These are phyloP conservation scores for Primulina huaijiensis DNA, from an alignment of 257 asterid genomes.

Conservation along the genomic window DNA sequence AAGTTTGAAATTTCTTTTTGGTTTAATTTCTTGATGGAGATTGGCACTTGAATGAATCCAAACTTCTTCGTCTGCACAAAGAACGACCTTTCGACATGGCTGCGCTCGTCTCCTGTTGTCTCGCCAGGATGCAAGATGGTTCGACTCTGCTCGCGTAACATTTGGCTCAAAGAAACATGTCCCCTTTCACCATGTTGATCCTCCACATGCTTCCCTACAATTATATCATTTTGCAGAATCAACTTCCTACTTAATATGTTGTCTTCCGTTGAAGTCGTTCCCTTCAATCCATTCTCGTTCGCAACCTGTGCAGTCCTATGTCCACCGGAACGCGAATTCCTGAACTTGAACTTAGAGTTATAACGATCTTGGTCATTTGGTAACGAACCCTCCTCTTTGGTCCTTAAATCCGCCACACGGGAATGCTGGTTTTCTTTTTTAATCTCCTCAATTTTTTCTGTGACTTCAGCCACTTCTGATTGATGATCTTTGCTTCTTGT, in stretches of 20 bases:
- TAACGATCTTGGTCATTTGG: conserved; percentile 23
- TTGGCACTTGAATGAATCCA: conserved; percentile 81
- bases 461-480: conserved; percentile 36
- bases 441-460: conserved; percentile 48
- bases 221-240: conserved; percentile 46
- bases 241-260: conserved; percentile 51
- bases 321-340: conserved; percentile 39
- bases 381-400: conserved; percentile 17
- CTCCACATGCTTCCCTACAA: conserved; percentile 46
- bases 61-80: conserved; percentile 75
- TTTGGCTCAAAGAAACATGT: conserved; percentile 72
- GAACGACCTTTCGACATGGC: conserved; percentile 42
- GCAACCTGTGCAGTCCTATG: conserved; percentile 29
- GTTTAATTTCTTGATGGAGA: conserved; percentile 43
- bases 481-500: conserved; percentile 25
- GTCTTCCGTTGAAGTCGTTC: conserved; percentile 50
- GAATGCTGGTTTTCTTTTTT: conserved; percentile 28
- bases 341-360: conserved; percentile 46
- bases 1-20: not conserved
- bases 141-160: conserved; percentile 76
- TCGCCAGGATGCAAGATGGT: conserved; percentile 47
- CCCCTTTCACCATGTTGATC: conserved; percentile 39
- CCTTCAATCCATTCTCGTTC: conserved; percentile 18
- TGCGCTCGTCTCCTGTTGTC: conserved; percentile 31
- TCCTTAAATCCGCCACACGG: conserved; percentile 32